Evolutionary conservation across 2,329 filamentous ascomycete species (phyloP), one percentile per base, ranked within the genome.

Genomic region (Fusarium sp.): DNA sequence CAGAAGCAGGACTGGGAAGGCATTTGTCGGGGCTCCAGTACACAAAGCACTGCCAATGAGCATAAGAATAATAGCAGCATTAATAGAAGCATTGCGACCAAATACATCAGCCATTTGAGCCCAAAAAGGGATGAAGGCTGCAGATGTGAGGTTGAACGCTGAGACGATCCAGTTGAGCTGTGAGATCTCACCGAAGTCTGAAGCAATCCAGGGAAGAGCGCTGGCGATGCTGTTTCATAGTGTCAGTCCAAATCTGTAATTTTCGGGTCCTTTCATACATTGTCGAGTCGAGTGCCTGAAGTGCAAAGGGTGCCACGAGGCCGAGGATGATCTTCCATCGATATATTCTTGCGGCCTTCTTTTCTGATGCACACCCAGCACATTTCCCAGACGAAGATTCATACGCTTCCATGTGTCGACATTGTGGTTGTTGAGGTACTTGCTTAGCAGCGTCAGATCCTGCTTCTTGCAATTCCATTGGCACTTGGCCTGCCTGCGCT

Each of bases 111-210:
- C 86, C 47, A 90, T 83, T 72, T 92, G 90, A 3, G 88, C 89
- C 81, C 90, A 92, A 57, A 88, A 86, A 7, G 90, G 90, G 13
- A 92, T 89, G 71, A 92, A 92, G 3, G 90, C 87, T 3, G 91
- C 90, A 0, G 89, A 88, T 1, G 90, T 91, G 18, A 93, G 82
- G 57, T 90, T 92, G 79, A 92, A 93, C 11, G 90, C 84, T 1
- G 91, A 90, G 22, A 92, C 87, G 75, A 93, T 91, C 90, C 90
- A 92, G 75, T 91, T 92, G 4, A 91, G 83, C 73, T 91, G 86
- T 22, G 86, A 84, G 8, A 89, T 77, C 75, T 89, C 78, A 66
- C 84, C 86, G 78, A 93, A 93, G 75, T 92, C 88, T 1, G 86
- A 83, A 6, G 90, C 90, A 52, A 93, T 92, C 70, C 86, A 89